Evolutionary conservation across 2,329 filamentous ascomycete species (phyloP).

Genomic region (Tolypocladium inflatum): DNA sequence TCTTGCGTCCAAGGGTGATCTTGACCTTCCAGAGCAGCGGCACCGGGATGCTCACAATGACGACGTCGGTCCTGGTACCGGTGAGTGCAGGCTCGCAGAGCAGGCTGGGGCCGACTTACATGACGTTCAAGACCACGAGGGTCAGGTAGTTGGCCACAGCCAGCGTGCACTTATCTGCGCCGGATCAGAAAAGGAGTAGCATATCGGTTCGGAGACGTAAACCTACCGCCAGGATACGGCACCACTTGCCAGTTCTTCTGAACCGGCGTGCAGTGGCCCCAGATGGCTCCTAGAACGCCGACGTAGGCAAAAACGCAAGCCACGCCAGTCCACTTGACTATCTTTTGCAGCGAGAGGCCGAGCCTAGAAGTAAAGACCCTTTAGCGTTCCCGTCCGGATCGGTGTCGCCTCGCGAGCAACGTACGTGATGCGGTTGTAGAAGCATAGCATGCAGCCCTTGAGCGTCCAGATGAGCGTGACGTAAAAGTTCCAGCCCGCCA

Average conservation of each 20-base stretch:
- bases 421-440: conserved; percentile 32
- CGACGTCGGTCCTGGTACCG: conserved; percentile 24
- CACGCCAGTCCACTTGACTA: conserved; percentile 24
- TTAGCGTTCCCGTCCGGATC: not conserved
- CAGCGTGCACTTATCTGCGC: conserved; percentile 21
- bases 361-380: conserved; percentile 11
- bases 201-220: not conserved
- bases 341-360: conserved; percentile 24
- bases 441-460: conserved; percentile 32
- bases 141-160: conserved; percentile 26
- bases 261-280: conserved; percentile 26
- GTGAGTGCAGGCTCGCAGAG: too few species aligned
- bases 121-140: conserved; percentile 12
- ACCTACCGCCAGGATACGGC: conserved; percentile 28
- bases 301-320: conserved; percentile 20
- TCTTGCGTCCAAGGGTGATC: conserved; percentile 24
- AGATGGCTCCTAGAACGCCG: conserved; percentile 22
- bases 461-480: conserved; percentile 31
- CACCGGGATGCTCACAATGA: conserved; percentile 28
- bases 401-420: conserved; percentile 1
- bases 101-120: not conserved
- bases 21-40: conserved; percentile 30
- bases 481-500: conserved; percentile 30
- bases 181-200: not conserved
- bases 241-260: conserved; percentile 29